phyloP scores from a whole-genome alignment of 495 filamentous ascomycete genomes.

The Penicillium pulvis region DNA sequence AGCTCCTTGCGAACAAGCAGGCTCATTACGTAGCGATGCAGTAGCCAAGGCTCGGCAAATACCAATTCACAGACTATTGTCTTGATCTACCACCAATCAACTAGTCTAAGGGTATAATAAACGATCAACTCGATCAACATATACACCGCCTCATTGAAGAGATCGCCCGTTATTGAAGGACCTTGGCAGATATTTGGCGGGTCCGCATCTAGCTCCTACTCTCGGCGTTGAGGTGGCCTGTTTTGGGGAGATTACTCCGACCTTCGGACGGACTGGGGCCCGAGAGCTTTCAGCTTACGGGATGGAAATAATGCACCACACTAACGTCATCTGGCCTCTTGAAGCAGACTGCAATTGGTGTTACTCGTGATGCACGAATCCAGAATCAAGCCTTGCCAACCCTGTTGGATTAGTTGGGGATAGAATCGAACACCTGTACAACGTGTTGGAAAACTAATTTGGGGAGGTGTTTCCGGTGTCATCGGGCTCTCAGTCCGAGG shows the following conservation, averaged over 20 bases:
- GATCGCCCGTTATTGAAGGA: constrained; percentile 1
- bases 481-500: background rate
- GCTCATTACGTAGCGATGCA: background rate
- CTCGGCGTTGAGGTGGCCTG: constrained; percentile 7
- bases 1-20: background rate
- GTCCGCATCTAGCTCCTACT: constrained; percentile 4
- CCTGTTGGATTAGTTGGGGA: constrained; percentile 13
- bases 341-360: constrained; percentile 7
- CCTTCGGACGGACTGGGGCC: constrained; percentile 2
- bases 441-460: background rate
- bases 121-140: background rate
- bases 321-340: constrained; percentile 20
- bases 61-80: constrained; percentile 13
- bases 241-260: constrained; percentile 6
- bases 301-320: background rate
- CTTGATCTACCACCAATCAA: background rate
- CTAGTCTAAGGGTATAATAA: background rate
- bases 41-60: constrained; percentile 16
- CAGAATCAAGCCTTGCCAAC: constrained; percentile 30
- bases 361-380: constrained; percentile 7
- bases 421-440: background rate
- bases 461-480: background rate
- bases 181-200: constrained; percentile 1
- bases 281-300: background rate
- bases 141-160: constrained; percentile 6